phyloP scores from a whole-genome alignment of 805 yeast genomes.

The Wickerhamomyces strasburgensis region DNA sequence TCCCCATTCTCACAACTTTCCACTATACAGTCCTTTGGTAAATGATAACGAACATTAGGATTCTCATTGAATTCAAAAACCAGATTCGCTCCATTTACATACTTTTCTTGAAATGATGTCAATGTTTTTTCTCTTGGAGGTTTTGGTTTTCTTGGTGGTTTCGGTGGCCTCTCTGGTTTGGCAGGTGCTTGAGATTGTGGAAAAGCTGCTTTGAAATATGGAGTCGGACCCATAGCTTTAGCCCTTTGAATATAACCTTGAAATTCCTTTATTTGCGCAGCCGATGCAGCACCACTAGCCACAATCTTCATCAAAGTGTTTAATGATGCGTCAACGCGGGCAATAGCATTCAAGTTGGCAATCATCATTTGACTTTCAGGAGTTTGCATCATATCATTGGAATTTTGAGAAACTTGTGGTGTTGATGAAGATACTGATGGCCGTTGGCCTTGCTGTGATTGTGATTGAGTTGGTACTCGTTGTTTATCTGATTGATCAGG shows the following conservation, averaged over 20 bases:
- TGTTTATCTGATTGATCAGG: not conserved
- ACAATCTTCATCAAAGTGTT: constrained; percentile 76
- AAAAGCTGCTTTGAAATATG: constrained; percentile 33
- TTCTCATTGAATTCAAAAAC: constrained; percentile 84
- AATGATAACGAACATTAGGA: constrained; percentile 62
- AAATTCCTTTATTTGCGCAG: constrained; percentile 68
- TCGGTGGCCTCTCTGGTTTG: constrained; percentile 8
- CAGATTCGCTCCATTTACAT: constrained; percentile 61
- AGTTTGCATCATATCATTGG: constrained; percentile 42
- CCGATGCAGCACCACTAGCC: constrained; percentile 74
- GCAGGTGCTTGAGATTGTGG: constrained; percentile 15
- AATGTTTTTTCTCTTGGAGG: constrained; percentile 48
- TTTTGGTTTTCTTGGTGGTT: constrained; percentile 20
- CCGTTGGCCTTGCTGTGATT: not conserved
- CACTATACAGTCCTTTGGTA: constrained; percentile 74
- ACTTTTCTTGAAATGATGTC: constrained; percentile 75
- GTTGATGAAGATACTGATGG: not conserved
- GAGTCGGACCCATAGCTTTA: constrained; percentile 58
- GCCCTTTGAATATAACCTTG: constrained; percentile 80
- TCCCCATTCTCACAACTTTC: constrained; percentile 44
- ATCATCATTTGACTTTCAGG: constrained; percentile 78
- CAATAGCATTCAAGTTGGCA: constrained; percentile 76
- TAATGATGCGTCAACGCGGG: constrained; percentile 63
- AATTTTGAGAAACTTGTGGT: constrained; percentile 20
- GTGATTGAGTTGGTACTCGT: not conserved